A percentile compares a stretch with the other conserved stretches of the same genome.
Evolutionary conservation across 148 eudicot genomes (phyloP).

Genomic region (Camellia lanceoleosa): DNA sequence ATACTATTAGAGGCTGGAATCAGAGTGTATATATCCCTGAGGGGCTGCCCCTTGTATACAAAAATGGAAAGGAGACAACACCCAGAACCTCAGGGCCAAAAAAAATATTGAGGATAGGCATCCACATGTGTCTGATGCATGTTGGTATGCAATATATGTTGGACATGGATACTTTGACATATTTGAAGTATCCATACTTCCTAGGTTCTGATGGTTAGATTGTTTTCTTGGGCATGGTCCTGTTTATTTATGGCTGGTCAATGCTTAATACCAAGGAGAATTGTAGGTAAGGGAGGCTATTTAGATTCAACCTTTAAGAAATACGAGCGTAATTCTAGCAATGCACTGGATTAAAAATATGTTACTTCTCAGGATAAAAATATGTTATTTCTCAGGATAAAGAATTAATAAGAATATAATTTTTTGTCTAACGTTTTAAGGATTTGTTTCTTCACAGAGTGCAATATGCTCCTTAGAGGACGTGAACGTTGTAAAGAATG

Average conservation of each 20-base stretch:
- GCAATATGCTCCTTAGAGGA: slow-evolving; percentile 90
- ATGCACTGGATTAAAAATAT: not conserved
- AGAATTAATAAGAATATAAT: not conserved
- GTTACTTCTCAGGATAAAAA: not conserved
- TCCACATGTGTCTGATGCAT: no score
- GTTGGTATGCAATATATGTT: no score
- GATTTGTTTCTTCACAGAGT: slow-evolving; percentile 41
- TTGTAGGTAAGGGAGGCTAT: not conserved
- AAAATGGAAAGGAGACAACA: no score
- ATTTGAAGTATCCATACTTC: no score
- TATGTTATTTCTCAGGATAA: not conserved
- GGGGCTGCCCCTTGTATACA: no score
- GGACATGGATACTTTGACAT: no score
- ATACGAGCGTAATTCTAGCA: not conserved
- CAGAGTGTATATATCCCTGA: not conserved
- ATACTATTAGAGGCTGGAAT: not conserved
- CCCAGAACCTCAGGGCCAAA: no score
- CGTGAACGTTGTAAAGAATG: slow-evolving; percentile 55
- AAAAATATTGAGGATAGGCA: no score
- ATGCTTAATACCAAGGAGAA: not conserved
- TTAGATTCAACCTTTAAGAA: not conserved
- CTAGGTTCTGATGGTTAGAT: not conserved
- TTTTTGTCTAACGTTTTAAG: slow-evolving; percentile 4
- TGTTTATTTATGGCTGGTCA: not conserved
- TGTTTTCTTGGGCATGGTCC: not conserved